A percentile compares a stretch with the other conserved stretches of the same genome.
Conservation (phyloP, 1,139 yeast species). For the Pneumocystis murina region DNA sequence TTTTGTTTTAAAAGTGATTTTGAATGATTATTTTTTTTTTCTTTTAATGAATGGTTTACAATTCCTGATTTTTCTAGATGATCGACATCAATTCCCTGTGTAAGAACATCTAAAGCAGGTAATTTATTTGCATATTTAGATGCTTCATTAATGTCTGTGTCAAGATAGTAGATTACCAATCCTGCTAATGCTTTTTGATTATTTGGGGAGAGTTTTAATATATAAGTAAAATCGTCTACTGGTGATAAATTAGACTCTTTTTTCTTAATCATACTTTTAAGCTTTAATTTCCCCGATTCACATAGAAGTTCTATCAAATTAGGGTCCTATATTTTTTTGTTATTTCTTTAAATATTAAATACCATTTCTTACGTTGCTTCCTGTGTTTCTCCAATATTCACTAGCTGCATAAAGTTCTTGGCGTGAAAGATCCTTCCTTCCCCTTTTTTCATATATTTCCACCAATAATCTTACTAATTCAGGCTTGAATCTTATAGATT, state of each 20-base stretch:
- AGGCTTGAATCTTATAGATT: background rate
- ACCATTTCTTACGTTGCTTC: background rate
- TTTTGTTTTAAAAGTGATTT: constrained; percentile 23
- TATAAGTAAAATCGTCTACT: background rate
- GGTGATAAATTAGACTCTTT: background rate
- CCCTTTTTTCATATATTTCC: constrained; percentile 2
- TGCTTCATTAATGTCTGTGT: constrained; percentile 10
- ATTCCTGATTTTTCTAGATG: constrained; percentile 29
- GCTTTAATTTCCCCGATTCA: background rate
- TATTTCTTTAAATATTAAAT: constrained; percentile 17
- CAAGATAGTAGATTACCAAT: constrained; percentile 16
- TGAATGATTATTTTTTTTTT: background rate
- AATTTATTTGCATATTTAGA: constrained; percentile 1
- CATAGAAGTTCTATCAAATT: background rate
- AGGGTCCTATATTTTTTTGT: constrained; percentile 7
- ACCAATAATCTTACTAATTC: constrained; percentile 7
- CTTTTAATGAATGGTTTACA: constrained; percentile 22
- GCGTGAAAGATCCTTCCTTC: background rate
- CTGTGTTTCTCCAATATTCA: constrained; percentile 1
- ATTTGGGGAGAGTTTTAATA: constrained; percentile 3
- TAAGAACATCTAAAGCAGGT: constrained; percentile 21
- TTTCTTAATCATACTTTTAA: constrained; percentile 13
- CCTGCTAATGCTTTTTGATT: constrained; percentile 14
- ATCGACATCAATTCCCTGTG: constrained; percentile 29
- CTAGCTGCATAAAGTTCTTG: constrained; percentile 3